Evolutionary conservation across 163 green algal species (phyloP).

Genomic region (Scenedesmus sp.): DNA sequence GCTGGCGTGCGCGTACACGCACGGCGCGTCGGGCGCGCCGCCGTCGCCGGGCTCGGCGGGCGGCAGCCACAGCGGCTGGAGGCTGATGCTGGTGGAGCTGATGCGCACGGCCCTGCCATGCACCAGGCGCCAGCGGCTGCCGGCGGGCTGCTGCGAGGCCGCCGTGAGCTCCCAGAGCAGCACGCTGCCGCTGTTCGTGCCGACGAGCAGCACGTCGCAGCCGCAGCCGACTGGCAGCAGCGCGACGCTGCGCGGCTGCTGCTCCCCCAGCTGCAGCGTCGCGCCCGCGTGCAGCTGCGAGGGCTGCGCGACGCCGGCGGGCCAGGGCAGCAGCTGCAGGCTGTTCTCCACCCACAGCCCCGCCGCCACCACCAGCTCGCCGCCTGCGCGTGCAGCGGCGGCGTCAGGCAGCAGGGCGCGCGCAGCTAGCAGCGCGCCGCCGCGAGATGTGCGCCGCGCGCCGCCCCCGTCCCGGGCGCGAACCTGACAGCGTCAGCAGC

Average conservation of each 20-base stretch:
- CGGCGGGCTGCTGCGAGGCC: slow-evolving; percentile 7
- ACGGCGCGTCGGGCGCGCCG: neutral
- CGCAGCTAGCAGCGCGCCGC: neutral
- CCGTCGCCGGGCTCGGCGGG: neutral
- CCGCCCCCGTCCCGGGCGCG: too few relatives aligned
- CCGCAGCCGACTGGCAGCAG: slow-evolving; percentile 15
- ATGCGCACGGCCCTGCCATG: slow-evolving; percentile 15
- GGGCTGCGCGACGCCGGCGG: neutral
- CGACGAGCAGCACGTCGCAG: slow-evolving; percentile 28
- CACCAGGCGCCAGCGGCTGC: neutral
- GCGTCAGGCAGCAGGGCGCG: neutral
- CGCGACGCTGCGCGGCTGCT: slow-evolving; percentile 36
- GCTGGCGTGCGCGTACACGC: slow-evolving; percentile 26
- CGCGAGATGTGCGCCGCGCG: too few relatives aligned
- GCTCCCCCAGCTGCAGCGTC: slow-evolving; percentile 11
- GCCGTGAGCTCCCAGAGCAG: slow-evolving; percentile 25
- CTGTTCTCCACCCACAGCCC: slow-evolving; percentile 45
- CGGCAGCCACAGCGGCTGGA: slow-evolving; percentile 16
- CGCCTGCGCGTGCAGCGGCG: neutral
- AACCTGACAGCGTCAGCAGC: slow-evolving; percentile 5
- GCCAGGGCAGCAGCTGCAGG: slow-evolving; percentile 37
- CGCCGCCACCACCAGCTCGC: slow-evolving; percentile 13
- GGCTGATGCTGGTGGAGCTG: slow-evolving; percentile 20
- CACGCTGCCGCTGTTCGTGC: slow-evolving; percentile 30
- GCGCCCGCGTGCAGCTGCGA: neutral